Percentiles rank a stretch among this genome's conserved stretches.
Conservation (phyloP, 176 grass and related monocot genomes). For the Chloris gayana region DNA sequence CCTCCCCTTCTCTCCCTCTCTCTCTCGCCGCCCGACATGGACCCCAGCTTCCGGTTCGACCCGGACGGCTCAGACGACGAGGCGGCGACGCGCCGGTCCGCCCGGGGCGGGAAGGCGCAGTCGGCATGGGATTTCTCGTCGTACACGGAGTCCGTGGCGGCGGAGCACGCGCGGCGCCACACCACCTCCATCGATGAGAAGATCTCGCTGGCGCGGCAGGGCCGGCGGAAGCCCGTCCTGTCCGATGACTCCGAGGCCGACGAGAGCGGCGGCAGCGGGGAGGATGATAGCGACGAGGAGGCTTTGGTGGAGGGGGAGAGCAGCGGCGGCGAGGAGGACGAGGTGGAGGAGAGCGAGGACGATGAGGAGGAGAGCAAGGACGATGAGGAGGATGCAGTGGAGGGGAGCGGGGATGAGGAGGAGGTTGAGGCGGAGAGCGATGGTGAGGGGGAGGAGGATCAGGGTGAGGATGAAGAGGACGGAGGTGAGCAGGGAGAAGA, state of each 20-base stretch:
- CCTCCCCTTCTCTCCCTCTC: too few species aligned
- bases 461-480: slow-evolving; percentile 16
- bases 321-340: slow-evolving; percentile 48
- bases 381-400: slow-evolving; percentile 1
- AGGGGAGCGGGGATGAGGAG: slow-evolving; percentile 47
- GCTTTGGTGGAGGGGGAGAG: slow-evolving; percentile 8
- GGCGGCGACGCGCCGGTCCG: neutral
- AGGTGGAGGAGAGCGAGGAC: too few species aligned
- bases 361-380: slow-evolving; percentile 4
- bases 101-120: slow-evolving; percentile 37
- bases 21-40: slow-evolving; percentile 44
- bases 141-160: slow-evolving; percentile 71
- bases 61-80: slow-evolving; percentile 61
- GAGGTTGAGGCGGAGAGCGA: slow-evolving; percentile 50
- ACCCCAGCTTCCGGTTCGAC: slow-evolving; percentile 74
- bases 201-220: slow-evolving; percentile 59
- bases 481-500: neutral
- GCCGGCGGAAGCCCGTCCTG: slow-evolving; percentile 38
- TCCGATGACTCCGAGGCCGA: slow-evolving; percentile 35
- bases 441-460: slow-evolving; percentile 20
- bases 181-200: slow-evolving; percentile 82
- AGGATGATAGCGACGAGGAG: slow-evolving; percentile 34
- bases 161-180: slow-evolving; percentile 56
- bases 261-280: slow-evolving; percentile 33
- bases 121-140: slow-evolving; percentile 86